Evolutionary conservation across 1,139 yeast species (phyloP).

Genomic region (Suhomyces coccinellae): DNA sequence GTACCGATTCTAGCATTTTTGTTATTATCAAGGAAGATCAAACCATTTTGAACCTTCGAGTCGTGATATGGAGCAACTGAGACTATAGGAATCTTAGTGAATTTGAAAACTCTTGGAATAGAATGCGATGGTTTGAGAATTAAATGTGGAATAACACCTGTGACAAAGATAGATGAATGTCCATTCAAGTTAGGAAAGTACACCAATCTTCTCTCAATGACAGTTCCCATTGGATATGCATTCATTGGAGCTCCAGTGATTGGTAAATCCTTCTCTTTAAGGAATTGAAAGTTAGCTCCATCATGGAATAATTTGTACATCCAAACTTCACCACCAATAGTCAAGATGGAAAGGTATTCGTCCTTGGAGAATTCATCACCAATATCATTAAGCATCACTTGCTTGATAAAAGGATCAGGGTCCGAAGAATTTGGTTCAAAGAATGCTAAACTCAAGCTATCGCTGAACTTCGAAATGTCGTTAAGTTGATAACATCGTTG

Average conservation of each 20-base stretch:
- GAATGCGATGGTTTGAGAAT: slow-evolving; percentile 66
- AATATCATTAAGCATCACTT: slow-evolving; percentile 61
- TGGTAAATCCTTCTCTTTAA: slow-evolving; percentile 47
- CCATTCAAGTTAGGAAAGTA: slow-evolving; percentile 61
- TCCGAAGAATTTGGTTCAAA: slow-evolving; percentile 61
- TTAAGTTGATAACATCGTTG: slow-evolving; percentile 67
- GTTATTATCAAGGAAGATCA: slow-evolving; percentile 70
- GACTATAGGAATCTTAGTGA: slow-evolving; percentile 62
- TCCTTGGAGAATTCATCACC: slow-evolving; percentile 58
- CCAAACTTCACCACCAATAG: slow-evolving; percentile 77
- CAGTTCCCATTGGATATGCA: slow-evolving; percentile 67
- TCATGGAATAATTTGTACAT: slow-evolving; percentile 62
- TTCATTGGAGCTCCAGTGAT: slow-evolving; percentile 78
- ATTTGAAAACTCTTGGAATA: slow-evolving; percentile 65
- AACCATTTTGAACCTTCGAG: slow-evolving; percentile 45
- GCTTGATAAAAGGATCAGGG: slow-evolving; percentile 77
- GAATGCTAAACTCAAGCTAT: slow-evolving; percentile 50
- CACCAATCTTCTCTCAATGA: slow-evolving; percentile 66
- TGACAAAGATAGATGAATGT: slow-evolving; percentile 61
- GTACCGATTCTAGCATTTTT: slow-evolving; percentile 73
- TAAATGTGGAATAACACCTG: slow-evolving; percentile 74
- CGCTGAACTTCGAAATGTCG: slow-evolving; percentile 58
- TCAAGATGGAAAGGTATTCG: slow-evolving; percentile 68
- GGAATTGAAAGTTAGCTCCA: slow-evolving; percentile 50
- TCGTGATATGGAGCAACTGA: slow-evolving; percentile 58